Percentiles rank a stretch among this genome's conserved stretches.
phyloP scores from a whole-genome alignment of 2,329 filamentous ascomycete species.

The Alternaria consortialis region DNA sequence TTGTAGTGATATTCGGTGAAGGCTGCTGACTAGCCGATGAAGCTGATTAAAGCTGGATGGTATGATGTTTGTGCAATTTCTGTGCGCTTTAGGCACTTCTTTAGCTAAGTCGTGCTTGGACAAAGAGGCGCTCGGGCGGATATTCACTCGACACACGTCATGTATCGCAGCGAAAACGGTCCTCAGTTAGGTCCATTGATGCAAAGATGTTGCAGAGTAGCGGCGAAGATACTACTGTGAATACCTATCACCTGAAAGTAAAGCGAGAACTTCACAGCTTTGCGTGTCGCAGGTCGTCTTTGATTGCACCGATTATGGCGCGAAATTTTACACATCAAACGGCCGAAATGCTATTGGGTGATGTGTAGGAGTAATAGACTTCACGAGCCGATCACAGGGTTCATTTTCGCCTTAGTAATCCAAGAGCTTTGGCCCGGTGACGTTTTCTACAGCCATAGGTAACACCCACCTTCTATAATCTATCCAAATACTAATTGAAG shows the following conservation, averaged over 20 bases:
- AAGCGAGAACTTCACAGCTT: background rate
- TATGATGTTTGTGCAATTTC: no score
- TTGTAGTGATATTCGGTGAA: no score
- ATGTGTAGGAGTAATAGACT: constrained; percentile 30
- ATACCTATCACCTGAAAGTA: background rate
- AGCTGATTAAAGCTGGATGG: no score
- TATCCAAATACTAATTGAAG: constrained; percentile 25
- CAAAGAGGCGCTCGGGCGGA: no score
- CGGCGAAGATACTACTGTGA: background rate
- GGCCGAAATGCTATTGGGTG: constrained; percentile 6
- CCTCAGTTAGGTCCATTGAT: background rate
- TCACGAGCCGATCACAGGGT: constrained; percentile 24
- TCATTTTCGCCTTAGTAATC: constrained; percentile 24
- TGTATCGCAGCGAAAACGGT: background rate
- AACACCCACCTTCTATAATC: constrained; percentile 20
- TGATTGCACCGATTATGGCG: background rate
- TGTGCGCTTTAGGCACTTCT: no score
- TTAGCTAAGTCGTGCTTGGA: no score
- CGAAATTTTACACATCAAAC: background rate
- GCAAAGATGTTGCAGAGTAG: background rate
- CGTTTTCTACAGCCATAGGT: constrained; percentile 35
- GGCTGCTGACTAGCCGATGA: no score
- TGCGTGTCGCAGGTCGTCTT: background rate
- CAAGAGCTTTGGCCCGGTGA: constrained; percentile 30
- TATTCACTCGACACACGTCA: background rate